Conservation (phyloP, 495 filamentous ascomycete species). For the Penicillium pancosmium region DNA sequence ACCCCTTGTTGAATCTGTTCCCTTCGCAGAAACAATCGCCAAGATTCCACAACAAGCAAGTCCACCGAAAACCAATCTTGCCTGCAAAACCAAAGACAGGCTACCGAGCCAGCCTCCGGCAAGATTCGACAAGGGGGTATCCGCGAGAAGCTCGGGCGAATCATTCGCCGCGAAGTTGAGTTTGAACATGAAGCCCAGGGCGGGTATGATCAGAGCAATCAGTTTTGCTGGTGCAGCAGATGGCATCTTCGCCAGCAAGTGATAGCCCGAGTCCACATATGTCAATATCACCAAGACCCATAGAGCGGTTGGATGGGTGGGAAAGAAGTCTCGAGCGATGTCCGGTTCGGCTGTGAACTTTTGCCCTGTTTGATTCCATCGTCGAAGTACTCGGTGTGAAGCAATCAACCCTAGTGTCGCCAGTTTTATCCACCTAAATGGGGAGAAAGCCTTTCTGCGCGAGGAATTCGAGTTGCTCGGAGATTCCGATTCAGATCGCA, state of each 20-base stretch:
- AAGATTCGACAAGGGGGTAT: conserved; percentile 49
- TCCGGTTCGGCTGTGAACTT: conserved; percentile 89
- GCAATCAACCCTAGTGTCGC: conserved; percentile 32
- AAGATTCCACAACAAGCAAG: conserved; percentile 48
- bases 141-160: conserved; percentile 76
- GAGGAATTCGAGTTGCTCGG: background rate
- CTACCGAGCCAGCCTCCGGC: conserved; percentile 50
- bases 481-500: conserved; percentile 44
- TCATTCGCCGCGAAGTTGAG: conserved; percentile 79
- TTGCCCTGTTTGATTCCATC: conserved; percentile 97
- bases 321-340: conserved; percentile 71
- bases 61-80: conserved; percentile 49
- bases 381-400: conserved; percentile 63
- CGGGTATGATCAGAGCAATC: conserved; percentile 26
- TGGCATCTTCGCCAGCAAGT: conserved; percentile 35
- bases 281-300: conserved; percentile 75
- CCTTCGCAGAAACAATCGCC: conserved; percentile 18
- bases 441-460: background rate
- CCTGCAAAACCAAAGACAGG: conserved; percentile 50
- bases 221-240: conserved; percentile 29
- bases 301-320: conserved; percentile 60
- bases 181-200: conserved; percentile 78
- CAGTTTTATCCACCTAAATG: conserved; percentile 10
- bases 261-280: conserved; percentile 57
- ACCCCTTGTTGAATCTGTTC: conserved; percentile 9